These are phyloP conservation scores for Pseudogymnoascus sp. DNA, from an alignment of 2,329 filamentous ascomycete genomes.

Conservation along the genomic window DNA sequence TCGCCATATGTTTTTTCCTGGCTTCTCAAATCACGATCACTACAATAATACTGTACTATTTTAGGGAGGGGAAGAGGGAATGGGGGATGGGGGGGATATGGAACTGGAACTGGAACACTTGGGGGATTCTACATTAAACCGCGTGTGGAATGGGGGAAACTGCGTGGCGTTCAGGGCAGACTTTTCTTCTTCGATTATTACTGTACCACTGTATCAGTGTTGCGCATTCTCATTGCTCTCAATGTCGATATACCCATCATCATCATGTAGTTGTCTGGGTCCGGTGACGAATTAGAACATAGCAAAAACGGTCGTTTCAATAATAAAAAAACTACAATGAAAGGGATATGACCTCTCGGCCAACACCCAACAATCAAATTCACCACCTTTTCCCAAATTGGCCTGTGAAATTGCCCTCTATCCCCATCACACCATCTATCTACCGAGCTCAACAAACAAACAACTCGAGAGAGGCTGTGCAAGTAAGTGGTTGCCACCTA, in stretches of 20 bases:
- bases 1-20: neutral
- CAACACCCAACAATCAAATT: neutral
- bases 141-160: neutral
- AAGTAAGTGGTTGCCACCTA: neutral
- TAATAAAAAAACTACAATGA: neutral
- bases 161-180: neutral
- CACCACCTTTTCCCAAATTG: neutral
- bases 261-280: neutral
- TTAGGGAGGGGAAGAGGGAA: neutral
- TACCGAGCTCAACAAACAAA: neutral
- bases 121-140: neutral
- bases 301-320: neutral
- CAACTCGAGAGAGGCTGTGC: neutral
- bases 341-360: neutral
- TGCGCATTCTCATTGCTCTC: neutral
- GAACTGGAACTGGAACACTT: neutral
- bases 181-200: neutral
- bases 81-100: neutral
- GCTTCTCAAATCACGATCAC: constrained; percentile 6
- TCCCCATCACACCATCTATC: neutral
- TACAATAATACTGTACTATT: constrained; percentile 9
- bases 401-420: neutral
- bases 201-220: constrained; percentile 1
- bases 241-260: neutral
- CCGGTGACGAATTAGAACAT: neutral